Base-by-base conservation (phyloP, 768 basidiomycete genomes). In the Suillus discolor region DNA sequence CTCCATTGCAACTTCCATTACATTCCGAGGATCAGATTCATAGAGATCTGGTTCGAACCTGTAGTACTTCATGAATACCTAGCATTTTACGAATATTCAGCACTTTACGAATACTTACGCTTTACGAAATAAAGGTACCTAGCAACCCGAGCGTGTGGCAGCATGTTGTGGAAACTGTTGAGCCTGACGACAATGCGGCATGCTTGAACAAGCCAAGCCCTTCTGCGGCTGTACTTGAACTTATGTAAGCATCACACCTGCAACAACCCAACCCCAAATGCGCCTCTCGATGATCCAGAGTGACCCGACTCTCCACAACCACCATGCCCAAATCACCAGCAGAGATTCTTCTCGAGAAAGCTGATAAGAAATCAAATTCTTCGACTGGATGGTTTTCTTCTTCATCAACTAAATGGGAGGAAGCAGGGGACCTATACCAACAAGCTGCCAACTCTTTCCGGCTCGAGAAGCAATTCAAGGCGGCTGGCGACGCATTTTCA, bases 371-470 rank as follows among this genome's bases (percentile, higher is more conserved):
- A 74, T 89, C 92, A 13, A 85, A 82, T 66, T 91, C 94, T 0
- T 92, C 93, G 1, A 77, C 83, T 2, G 91, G 92, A 62, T 97
- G 95, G 95, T 97, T 97, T 79, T 88, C 91, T 44, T 94, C 92
- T 11, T 81, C 88, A 1, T 84, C 89, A 23, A 81, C 90, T 66
- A 97, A 96, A 78, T 97, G 82, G 71, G 97, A 99, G 78, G 97
- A 98, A 75, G 96, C 96, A 4, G 96, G 94, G 57, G 97, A 98
- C 79, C 84, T 98, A 23, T 99, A 92, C 78, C 92, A 93, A 73
- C 91, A 96, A 75, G 96, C 97, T 16, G 97, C 94, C 62, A 98
- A 97, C 78, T 81, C 89, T 28, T 97, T 91, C 84, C 93, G 93
- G 79, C 83, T 97, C 66, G 96, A 98, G 75, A 95, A 96, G 76